Percentiles rank a stretch among this genome's conserved stretches.
These are phyloP conservation scores for Auriscalpium orientale DNA, from an alignment of 768 basidiomycete species.

Conservation along the genomic window DNA sequence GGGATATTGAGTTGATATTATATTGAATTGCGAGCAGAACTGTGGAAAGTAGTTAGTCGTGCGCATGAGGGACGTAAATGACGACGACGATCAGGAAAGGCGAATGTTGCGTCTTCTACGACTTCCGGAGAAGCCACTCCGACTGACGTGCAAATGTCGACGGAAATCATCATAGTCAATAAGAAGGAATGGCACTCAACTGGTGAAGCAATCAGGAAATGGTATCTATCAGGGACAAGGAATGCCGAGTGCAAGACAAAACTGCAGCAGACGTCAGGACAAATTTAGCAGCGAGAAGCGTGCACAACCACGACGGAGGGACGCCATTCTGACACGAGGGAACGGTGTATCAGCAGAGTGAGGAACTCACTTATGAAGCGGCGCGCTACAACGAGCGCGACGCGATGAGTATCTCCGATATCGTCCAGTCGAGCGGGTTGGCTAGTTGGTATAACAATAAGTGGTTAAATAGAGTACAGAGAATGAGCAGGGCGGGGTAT, in stretches of 20 bases:
- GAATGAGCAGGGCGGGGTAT: background rate
- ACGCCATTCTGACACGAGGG: background rate
- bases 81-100: background rate
- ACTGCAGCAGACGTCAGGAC: background rate
- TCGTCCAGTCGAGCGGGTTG: background rate
- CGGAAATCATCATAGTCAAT: background rate
- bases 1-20: background rate
- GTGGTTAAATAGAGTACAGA: background rate
- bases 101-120: conserved; percentile 9
- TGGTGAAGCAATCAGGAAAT: background rate
- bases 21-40: background rate
- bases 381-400: background rate
- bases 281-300: background rate
- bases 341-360: background rate
- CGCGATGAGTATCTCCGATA: background rate
- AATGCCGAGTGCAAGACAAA: background rate
- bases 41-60: background rate
- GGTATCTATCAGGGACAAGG: background rate
- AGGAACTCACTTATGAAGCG: background rate
- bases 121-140: conserved; percentile 21
- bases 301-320: background rate
- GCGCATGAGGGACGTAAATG: background rate
- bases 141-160: conserved; percentile 40
- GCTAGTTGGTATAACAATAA: background rate
- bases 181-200: too few species aligned